phyloP scores from a whole-genome alignment of 116 monocot species.

The Phalaenopsis hybrid region DNA sequence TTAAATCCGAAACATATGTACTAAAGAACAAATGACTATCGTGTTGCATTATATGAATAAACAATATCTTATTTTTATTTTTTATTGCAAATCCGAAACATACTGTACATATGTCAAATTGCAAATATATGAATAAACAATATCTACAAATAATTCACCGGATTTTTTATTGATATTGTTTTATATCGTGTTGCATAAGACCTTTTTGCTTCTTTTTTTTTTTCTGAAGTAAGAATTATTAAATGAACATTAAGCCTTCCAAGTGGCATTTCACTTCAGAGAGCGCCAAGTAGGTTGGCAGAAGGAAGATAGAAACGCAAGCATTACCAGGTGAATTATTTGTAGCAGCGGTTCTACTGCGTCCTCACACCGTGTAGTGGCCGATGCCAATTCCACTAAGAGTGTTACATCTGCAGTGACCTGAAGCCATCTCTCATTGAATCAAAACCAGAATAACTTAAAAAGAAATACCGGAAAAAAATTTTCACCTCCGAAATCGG shows the following conservation, averaged over 20 bases:
- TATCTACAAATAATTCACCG: no score
- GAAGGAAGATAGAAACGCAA: slow-evolving; percentile 6
- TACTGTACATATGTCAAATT: no score
- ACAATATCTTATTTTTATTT: no score
- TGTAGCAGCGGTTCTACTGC: slow-evolving; percentile 23
- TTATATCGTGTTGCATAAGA: no score
- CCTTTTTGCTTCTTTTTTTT: no score
- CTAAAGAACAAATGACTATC: no score
- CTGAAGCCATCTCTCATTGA: slow-evolving; percentile 26
- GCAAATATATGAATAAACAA: no score
- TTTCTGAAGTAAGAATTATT: no score
- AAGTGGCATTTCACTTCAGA: background rate
- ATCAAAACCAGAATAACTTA: background rate
- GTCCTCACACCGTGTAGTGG: slow-evolving; percentile 30
- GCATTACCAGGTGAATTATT: slow-evolving; percentile 47
- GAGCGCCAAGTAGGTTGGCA: background rate
- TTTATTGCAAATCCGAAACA: no score
- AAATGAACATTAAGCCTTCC: background rate
- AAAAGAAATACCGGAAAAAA: background rate
- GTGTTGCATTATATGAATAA: no score
- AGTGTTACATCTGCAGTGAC: slow-evolving; percentile 77
- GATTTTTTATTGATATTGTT: no score
- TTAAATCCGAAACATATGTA: no score
- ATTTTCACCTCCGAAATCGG: slow-evolving; percentile 62
- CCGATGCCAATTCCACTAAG: slow-evolving; percentile 43